Evolutionary conservation across 164 flowering plant genomes (phyloP).

Genomic region (Umbilicus rupestris): DNA sequence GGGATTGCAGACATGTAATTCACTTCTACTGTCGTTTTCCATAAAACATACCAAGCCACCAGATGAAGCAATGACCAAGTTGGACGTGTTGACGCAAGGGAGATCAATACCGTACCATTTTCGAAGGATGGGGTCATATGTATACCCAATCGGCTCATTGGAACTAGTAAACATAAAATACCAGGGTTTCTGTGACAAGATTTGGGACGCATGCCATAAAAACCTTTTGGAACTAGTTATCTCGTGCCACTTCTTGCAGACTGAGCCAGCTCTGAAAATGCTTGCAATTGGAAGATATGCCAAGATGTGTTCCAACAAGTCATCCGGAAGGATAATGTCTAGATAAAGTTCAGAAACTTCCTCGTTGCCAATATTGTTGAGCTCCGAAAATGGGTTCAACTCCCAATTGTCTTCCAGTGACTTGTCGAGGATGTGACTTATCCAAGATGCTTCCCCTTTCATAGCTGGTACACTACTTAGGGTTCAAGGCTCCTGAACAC

Average conservation of each 20-base stretch:
- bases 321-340: slow-evolving; percentile 68
- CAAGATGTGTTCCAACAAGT: slow-evolving; percentile 68
- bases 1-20: slow-evolving; percentile 70
- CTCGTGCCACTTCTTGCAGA: slow-evolving; percentile 83
- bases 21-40: slow-evolving; percentile 58
- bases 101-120: slow-evolving; percentile 87
- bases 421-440: slow-evolving; percentile 24
- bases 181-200: slow-evolving; percentile 65
- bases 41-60: slow-evolving; percentile 78
- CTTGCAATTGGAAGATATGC: slow-evolving; percentile 71
- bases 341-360: slow-evolving; percentile 31
- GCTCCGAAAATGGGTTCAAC: slow-evolving; percentile 33
- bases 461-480: slow-evolving; percentile 16
- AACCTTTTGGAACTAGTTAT: slow-evolving; percentile 64
- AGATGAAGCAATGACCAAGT: slow-evolving; percentile 68
- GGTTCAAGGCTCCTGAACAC: background rate
- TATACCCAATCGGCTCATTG: slow-evolving; percentile 70
- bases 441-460: slow-evolving; percentile 55
- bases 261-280: slow-evolving; percentile 72
- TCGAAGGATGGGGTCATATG: slow-evolving; percentile 66
- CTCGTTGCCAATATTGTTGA: slow-evolving; percentile 32
- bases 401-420: slow-evolving; percentile 19
- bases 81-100: slow-evolving; percentile 53
- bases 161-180: slow-evolving; percentile 87
- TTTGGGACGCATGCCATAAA: slow-evolving; percentile 46